Evolutionary conservation across 2,329 filamentous ascomycete species (phyloP), one percentile per base, ranked within the genome.

Genomic region (Fusarium chuoi): DNA sequence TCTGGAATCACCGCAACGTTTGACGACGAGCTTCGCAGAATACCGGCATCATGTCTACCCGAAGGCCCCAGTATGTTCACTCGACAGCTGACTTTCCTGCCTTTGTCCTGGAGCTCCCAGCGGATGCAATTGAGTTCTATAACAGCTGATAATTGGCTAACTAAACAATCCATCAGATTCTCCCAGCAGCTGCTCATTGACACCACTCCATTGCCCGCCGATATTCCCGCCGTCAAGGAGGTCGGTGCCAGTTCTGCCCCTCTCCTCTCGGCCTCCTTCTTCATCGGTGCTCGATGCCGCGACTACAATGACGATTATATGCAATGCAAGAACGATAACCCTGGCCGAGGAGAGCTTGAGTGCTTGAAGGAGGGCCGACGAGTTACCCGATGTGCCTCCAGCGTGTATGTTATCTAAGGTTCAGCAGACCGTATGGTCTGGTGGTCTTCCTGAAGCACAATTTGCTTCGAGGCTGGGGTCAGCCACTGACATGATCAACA

Each of bases 271-370:
- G 96, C 96, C 38, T 91, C 94, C 59, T 99, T 94, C 89, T 99
- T 98, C 84, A 99, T 99, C 82, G 96, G 96, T 74, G 95, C 95
- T 77, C 92, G 96, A 81, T 99, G 96, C 91, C 93, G 90, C 83
- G 88, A 93, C 71, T 99, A 95, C 89, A 98, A 98, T 85, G 96
- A 99, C 88, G 96, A 99, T 86, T 99, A 93, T 87, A 99, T 99
- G 96, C 94, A 97, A 87, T 99, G 96, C 93, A 99, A 99, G 92
- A 94, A 90, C 78, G 95, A 98, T 86, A 92, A 94, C 79, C 92
- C 94, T 73, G 96, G 96, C 79, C 91, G 90, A 84, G 96, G 95
- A 83, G 96, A 99, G 88, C 84, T 97, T 74, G 94, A 98, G 78
- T 99, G 96, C 86, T 86, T 99, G 89, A 96, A 94, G 88, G 96